Base-by-base conservation (phyloP, 1,284 basidiomycete genomes). In the Rhodotorula sp. region DNA sequence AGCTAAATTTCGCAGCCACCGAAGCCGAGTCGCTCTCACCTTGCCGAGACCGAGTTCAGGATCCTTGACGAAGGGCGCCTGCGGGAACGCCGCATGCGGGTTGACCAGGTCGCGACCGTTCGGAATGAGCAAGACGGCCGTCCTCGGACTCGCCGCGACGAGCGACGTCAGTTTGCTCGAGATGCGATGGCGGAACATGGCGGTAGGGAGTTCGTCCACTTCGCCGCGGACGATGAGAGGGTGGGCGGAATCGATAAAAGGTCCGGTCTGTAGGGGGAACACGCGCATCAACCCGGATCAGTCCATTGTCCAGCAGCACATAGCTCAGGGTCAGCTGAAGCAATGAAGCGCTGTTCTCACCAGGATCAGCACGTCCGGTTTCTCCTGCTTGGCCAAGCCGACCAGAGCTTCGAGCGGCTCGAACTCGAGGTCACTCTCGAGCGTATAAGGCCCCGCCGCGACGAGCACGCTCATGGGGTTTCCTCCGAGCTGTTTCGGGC, bases 31-130 rank as follows among this genome's bases (percentile, higher is more conserved):
- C 28, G n/a, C 67, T 69, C 81, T 60, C 49, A 83, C 83, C 77
- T 83, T 83, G 21, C 81, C 79, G 28, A 84, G 68, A 5, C 80
- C 81, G 6, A 84, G 74, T 8, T 79, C 76, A 7, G 68, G 76
- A 8, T 83, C 82, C 56, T 83, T 80, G 43, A 83, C 82, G 47
- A 95, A 82, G 73, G 90, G 88, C 43, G 87, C 85, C 80, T 99
- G 97, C 0, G 97, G 97, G 80, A 89, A 97, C 19, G 92, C 92
- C 2, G 87, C 86, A 79, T 97, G 93, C 60, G 85, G 82, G 77
- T 87, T 90, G 71, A 93, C 82, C 23, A 95, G 80, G 79, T 99
- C 95, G 49, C 88, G 85, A 16, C 92, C 84, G 72, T 89, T 91
- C 3, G 97, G 94, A 1, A 97, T 83, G 54, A 99, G 79, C 18